A percentile compares a stretch with the other conserved stretches of the same genome.
Evolutionary conservation across 305 asterid species (phyloP).

Genomic region (Fraxinus greggii): DNA sequence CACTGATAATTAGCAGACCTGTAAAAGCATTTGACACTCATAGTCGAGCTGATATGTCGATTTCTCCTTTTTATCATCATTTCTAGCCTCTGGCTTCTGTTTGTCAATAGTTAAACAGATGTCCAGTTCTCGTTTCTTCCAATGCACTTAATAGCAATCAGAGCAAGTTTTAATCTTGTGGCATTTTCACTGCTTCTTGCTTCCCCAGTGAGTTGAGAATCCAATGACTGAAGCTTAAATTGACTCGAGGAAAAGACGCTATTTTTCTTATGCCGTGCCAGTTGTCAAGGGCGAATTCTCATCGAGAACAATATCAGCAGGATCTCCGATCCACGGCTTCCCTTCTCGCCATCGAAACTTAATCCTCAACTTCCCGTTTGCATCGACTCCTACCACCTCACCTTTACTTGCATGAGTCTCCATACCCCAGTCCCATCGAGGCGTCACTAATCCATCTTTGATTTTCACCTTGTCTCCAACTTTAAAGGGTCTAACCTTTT

Average conservation of each 20-base stretch:
- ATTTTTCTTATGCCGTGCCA: not conserved
- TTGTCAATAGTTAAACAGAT: not conserved
- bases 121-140: not conserved
- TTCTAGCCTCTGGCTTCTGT: not conserved
- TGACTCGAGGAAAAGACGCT: not conserved
- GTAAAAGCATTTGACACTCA: not conserved
- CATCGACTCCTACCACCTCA: constrained; percentile 86
- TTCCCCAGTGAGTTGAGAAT: not conserved
- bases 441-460: constrained; percentile 68
- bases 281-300: constrained; percentile 34
- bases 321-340: constrained; percentile 93
- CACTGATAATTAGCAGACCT: not conserved
- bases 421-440: constrained; percentile 99
- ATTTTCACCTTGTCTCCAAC: constrained; percentile 82
- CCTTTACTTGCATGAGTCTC: constrained; percentile 92
- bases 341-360: constrained; percentile 94
- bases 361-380: constrained; percentile 88
- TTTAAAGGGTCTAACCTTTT: constrained; percentile 54
- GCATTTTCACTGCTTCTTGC: not conserved
- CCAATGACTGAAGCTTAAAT: not conserved
- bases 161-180: not conserved
- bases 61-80: not conserved
- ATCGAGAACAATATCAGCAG: constrained; percentile 76
- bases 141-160: not conserved
- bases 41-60: not conserved